Evolutionary conservation across 345 rosid genomes (phyloP), one percentile per base, ranked within the genome.

Genomic region (Cochlearia excelsa): DNA sequence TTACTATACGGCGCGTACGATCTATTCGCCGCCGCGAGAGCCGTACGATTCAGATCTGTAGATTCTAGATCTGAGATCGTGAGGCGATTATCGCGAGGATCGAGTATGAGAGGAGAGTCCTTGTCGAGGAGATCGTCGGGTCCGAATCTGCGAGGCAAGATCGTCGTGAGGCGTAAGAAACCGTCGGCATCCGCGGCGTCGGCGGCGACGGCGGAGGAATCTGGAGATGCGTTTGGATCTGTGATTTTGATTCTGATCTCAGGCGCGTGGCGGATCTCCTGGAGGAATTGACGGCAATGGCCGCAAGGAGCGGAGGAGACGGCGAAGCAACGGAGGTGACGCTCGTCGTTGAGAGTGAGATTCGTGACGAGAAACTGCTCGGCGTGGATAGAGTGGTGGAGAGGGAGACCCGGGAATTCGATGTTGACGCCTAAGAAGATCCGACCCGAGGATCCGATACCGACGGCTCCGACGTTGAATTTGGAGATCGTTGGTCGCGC

Each of bases 301-400:
- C 99, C 99, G 31, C 99, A 93, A 0, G 99, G 99, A 31, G 99
- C 90, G 76, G 88, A 64, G 68, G 97, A 93, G 69, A 93, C 99
- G 57, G 92, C 88, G 50, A 93, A 5, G 81, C 28, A 71, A 4
- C 54, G 51, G 76, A 89, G 86, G 0, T 51, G 41, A 39, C 68
- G 76, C 49, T 93, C 97, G 11, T 59, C 73, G 74, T 89, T 77
- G 81, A 93, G 79, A 30, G 74, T 57, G 68, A 93, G 89, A 46
- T 89, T 93, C 58, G 95, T 87, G 71, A 90, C 54, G 76, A 93
- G 96, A 77, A 89, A 89, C 54, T 93, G 99, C 57, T 93, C 99
- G 67, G 99, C 99, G 79, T 93, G 99, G 69, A 93, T 76, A 27
- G 96, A 77, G 33, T 87, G 90, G 66, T 87, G 79, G 71, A 93